Evolutionary conservation across 345 rosid species (phyloP), one percentile per base, ranked within the genome.

Genomic region (Tarenaya hassleriana): DNA sequence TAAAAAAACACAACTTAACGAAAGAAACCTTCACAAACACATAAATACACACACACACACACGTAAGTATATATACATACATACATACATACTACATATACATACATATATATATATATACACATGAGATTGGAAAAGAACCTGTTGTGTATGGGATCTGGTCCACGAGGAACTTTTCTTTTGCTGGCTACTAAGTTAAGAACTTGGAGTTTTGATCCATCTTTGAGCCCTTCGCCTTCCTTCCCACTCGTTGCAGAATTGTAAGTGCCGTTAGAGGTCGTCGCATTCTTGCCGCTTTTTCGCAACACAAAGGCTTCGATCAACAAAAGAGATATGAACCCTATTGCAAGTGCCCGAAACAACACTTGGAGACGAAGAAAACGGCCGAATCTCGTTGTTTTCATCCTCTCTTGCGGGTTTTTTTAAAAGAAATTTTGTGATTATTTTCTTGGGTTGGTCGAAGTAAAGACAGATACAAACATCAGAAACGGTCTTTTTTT

Each of bases 121-220:
- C 29, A 24, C 5, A 24, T 5, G 39, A 55, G 19, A 32, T 11
- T 11, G 13, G 27, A 16, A 19, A 42, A 6, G 58, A 60, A 86
- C 98, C 98, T 87, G 81, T 91, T 91, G 38, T 91, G 98, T 61
- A 87, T 87, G 65, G 98, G 98, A 75, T 91, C 98, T 4, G 96
- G 86, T 41, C 96, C 98, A 50, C 83, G 81, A 13, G 98, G 98
- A 31, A 91, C 95, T 75, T 73, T 70, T 74, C 98, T 72, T 58
- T 79, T 84, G 86, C 80, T 77, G 69, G 71, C 67, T 75, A 77
- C 66, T 69, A 61, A 79, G 69, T 78, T 75, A 61, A 77, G 66
- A 62, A 80, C 79, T 0, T 10, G 60, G 10, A 45, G 43, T 47
- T 24, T 47, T 53, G 61, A 34, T 45, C 38, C 60, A 66, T 66